phyloP scores from a whole-genome alignment of 225 moss, liverwort and hornwort species.

The Marchantia polymorpha region DNA sequence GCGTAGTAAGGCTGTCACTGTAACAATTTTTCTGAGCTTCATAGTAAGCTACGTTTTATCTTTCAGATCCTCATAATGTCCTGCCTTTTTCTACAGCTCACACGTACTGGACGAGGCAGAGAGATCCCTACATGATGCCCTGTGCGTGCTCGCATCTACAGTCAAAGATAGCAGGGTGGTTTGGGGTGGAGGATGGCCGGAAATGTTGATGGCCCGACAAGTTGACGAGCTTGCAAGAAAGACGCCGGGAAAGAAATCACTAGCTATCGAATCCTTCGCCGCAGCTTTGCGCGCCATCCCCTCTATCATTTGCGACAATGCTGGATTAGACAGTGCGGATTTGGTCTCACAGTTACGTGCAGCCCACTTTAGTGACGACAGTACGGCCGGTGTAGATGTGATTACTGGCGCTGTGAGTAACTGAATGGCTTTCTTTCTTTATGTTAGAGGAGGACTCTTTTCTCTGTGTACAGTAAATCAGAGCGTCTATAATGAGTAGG shows the following conservation, averaged over 20 bases:
- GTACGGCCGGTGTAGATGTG: slow-evolving; percentile 82
- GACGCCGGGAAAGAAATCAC: slow-evolving; percentile 90
- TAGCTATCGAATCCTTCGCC: slow-evolving; percentile 87
- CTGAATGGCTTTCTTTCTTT: background rate
- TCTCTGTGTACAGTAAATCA: too few relatives aligned
- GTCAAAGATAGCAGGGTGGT: slow-evolving; percentile 91
- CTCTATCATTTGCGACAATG: slow-evolving; percentile 87
- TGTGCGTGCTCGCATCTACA: slow-evolving; percentile 85
- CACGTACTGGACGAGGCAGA: slow-evolving; percentile 95
- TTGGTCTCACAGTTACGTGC: slow-evolving; percentile 84
- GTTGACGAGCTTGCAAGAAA: slow-evolving; percentile 86
- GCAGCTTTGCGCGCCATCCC: slow-evolving; percentile 87
- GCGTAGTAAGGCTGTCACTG: background rate
- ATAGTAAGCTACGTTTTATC: background rate
- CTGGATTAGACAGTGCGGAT: slow-evolving; percentile 94
- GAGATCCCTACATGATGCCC: slow-evolving; percentile 91
- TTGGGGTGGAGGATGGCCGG: slow-evolving; percentile 99
- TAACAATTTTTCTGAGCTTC: background rate
- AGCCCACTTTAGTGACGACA: slow-evolving; percentile 67
- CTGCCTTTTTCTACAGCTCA: slow-evolving; percentile 43
- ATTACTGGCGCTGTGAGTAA: slow-evolving; percentile 73
- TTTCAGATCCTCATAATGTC: background rate
- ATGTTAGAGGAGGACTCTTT: background rate
- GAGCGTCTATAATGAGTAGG: background rate
- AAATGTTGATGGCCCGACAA: slow-evolving; percentile 85